These are phyloP conservation scores for Phytophthora podocarpi DNA, from an alignment of 352 stramenopile genomes.

Conservation along the genomic window DNA sequence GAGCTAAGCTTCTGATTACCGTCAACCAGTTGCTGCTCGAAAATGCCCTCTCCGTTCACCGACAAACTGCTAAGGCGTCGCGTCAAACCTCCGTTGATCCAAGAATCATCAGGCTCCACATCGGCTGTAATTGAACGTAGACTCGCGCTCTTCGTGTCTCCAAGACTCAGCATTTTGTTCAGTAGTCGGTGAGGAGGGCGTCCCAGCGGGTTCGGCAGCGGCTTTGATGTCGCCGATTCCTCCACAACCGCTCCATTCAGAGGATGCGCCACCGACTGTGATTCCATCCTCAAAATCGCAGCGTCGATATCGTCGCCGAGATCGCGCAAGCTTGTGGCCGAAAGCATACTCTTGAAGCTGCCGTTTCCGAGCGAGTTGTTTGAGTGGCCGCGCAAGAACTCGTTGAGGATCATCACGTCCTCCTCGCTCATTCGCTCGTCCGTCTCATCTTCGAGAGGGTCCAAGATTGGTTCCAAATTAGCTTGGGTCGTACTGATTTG, in stretches of 20 bases:
- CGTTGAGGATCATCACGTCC: conserved; percentile 67
- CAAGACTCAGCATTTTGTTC: conserved; percentile 61
- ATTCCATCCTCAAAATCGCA: conserved; percentile 39
- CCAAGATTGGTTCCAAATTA: conserved; percentile 52
- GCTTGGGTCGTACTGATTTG: conserved; percentile 11
- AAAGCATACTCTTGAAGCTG: conserved; percentile 47
- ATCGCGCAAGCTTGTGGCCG: conserved; percentile 34
- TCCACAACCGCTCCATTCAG: conserved; percentile 13
- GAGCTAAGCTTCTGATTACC: conserved; percentile 38
- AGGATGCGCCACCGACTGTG: conserved; percentile 17
- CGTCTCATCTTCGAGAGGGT: conserved; percentile 40
- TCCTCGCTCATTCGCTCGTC: conserved; percentile 64
- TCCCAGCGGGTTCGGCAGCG: neutral
- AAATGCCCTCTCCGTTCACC: conserved; percentile 26
- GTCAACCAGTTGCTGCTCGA: conserved; percentile 42
- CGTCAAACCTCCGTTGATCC: conserved; percentile 53
- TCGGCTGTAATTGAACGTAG: conserved; percentile 57
- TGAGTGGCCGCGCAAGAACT: conserved; percentile 59
- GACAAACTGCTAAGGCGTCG: conserved; percentile 60
- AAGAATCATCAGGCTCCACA: conserved; percentile 52
- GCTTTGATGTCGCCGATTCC: conserved; percentile 29
- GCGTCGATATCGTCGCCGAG: conserved; percentile 43
- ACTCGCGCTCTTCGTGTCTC: conserved; percentile 55
- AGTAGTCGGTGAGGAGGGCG: conserved; percentile 36
- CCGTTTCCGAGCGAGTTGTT: conserved; percentile 46